Evolutionary conservation across 2,329 filamentous ascomycete genomes (phyloP).

Genomic region (Capronia coronata): DNA sequence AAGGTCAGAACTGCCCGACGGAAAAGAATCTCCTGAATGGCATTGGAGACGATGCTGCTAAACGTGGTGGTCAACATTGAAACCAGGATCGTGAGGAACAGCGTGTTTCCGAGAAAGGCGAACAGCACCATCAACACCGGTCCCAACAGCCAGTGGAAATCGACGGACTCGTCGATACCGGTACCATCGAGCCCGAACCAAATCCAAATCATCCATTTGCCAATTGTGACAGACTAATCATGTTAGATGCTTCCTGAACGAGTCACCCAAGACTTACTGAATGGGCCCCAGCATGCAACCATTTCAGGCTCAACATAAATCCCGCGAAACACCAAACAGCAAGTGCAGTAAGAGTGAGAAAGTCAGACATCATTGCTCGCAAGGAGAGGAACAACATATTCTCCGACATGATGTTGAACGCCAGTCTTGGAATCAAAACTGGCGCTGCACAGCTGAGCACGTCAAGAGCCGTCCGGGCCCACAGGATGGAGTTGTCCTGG

Average conservation of each 20-base stretch:
- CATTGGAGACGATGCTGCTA: constrained; percentile 67
- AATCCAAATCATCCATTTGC: constrained; percentile 89
- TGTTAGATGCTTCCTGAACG: neutral
- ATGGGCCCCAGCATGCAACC: constrained; percentile 60
- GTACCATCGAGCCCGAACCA: constrained; percentile 81
- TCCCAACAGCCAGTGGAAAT: constrained; percentile 74
- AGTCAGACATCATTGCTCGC: constrained; percentile 78
- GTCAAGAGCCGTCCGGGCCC: constrained; percentile 23
- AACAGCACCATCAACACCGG: constrained; percentile 76
- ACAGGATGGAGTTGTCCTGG: constrained; percentile 8
- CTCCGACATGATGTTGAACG: constrained; percentile 75
- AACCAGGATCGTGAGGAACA: constrained; percentile 83
- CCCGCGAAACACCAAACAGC: constrained; percentile 79
- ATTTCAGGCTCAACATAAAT: constrained; percentile 70
- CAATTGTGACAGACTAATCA: constrained; percentile 57
- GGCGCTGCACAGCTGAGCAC: constrained; percentile 68
- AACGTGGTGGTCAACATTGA: constrained; percentile 84
- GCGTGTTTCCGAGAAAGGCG: constrained; percentile 73
- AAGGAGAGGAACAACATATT: constrained; percentile 78
- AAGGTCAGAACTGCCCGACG: constrained; percentile 73
- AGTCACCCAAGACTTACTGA: constrained; percentile 19
- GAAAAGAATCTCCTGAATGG: constrained; percentile 77
- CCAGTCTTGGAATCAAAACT: constrained; percentile 68
- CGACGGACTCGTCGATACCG: constrained; percentile 54
- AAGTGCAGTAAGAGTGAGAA: constrained; percentile 67